These are phyloP conservation scores for Ceratonia siliqua DNA, from an alignment of 306 rosid species.

Conservation along the genomic window DNA sequence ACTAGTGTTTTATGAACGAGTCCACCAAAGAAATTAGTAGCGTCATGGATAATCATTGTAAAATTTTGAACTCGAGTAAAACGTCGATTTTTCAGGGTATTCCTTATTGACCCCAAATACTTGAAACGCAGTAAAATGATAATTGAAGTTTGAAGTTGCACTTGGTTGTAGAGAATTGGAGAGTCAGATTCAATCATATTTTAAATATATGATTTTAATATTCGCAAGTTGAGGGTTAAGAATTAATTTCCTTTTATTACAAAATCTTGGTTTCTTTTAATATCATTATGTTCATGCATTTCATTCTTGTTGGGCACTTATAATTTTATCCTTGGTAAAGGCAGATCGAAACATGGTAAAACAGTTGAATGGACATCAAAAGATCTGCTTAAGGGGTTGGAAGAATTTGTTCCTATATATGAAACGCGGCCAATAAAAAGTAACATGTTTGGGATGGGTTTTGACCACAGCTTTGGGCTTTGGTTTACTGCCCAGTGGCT, in stretches of 20 bases:
- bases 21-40: not conserved
- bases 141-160: constrained; percentile 20
- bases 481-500: constrained; percentile 94
- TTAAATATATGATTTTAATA: not conserved
- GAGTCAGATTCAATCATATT: not conserved
- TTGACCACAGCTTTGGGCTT: constrained; percentile 99
- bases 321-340: constrained; percentile 84
- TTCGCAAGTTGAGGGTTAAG: not conserved
- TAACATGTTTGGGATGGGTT: constrained; percentile 96
- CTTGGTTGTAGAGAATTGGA: not conserved
- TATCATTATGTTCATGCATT: not conserved
- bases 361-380: constrained; percentile 92
- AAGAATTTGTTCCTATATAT: constrained; percentile 87
- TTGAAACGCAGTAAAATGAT: constrained; percentile 4
- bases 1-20: not conserved
- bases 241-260: constrained; percentile 11
- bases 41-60: not conserved
- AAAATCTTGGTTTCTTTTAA: constrained; percentile 32
- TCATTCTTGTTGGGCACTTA: constrained; percentile 55
- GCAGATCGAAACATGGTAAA: constrained; percentile 99
- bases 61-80: not conserved
- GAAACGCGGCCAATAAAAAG: constrained; percentile 87
- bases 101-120: not conserved
- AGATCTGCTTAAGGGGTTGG: constrained; percentile 84
- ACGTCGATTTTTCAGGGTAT: constrained; percentile 7